These are phyloP conservation scores for Daldinia grandis DNA, from an alignment of 495 filamentous ascomycete genomes.

Conservation along the genomic window DNA sequence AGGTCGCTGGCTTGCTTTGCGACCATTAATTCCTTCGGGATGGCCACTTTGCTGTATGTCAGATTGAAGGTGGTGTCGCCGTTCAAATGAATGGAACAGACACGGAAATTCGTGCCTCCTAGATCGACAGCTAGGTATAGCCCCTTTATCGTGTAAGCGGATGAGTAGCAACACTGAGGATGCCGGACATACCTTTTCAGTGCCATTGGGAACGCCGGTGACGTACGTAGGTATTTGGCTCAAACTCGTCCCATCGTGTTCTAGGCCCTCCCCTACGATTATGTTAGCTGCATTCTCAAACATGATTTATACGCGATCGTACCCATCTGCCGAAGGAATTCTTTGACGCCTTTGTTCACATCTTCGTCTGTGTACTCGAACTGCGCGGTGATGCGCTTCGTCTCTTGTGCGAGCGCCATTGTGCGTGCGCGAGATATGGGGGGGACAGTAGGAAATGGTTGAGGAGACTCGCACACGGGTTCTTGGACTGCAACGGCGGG, in stretches of 20 bases:
- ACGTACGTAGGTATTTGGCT: conserved; percentile 98
- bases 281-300: conserved; percentile 21
- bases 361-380: conserved; percentile 87
- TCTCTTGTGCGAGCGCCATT: conserved; percentile 72
- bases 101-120: conserved; percentile 96
- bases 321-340: conserved; percentile 88
- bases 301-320: conserved; percentile 42
- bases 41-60: conserved; percentile 89
- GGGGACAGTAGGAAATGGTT: conserved; percentile 56
- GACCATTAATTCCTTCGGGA: conserved; percentile 89
- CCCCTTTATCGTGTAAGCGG: conserved; percentile 64
- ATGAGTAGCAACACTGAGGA: not conserved
- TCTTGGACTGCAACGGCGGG: conserved; percentile 49
- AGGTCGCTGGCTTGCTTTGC: conserved; percentile 86
- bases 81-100: conserved; percentile 91
- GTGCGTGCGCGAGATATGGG: conserved; percentile 57
- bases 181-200: conserved; percentile 74
- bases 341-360: conserved; percentile 78
- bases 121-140: conserved; percentile 96
- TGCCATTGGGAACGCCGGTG: conserved; percentile 94
- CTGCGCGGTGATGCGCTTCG: conserved; percentile 78
- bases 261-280: conserved; percentile 74
- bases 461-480: conserved; percentile 56
- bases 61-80: conserved; percentile 93
- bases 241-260: conserved; percentile 79